Evolutionary conservation across 768 basidiomycete genomes (phyloP).

Genomic region (Cytidiella melzeri): DNA sequence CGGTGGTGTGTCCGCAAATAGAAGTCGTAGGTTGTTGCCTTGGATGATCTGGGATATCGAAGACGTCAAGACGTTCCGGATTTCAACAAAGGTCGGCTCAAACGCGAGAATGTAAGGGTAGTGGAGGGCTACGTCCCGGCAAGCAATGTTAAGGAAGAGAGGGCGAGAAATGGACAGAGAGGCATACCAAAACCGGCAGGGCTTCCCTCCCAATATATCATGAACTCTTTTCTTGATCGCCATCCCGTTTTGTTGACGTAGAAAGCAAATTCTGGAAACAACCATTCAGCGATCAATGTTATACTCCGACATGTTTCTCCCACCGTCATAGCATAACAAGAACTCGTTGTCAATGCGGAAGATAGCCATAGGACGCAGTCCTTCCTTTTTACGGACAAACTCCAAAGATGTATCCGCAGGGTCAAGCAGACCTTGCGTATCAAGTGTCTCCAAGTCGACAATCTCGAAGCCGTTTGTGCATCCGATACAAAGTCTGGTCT

Average conservation of each 20-base stretch:
- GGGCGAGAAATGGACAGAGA: neutral
- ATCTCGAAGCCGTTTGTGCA: constrained; percentile 98
- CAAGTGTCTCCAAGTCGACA: constrained; percentile 93
- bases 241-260: constrained; percentile 97
- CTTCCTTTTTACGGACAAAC: constrained; percentile 84
- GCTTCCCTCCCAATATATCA: constrained; percentile 94
- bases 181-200: constrained; percentile 90
- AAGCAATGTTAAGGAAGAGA: neutral
- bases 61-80: constrained; percentile 92
- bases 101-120: constrained; percentile 97
- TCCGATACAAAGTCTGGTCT: constrained; percentile 95
- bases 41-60: constrained; percentile 91
- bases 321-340: constrained; percentile 95
- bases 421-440: constrained; percentile 94
- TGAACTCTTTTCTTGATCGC: constrained; percentile 84
- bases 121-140: constrained; percentile 64
- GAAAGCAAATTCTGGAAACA: constrained; percentile 84
- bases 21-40: constrained; percentile 79
- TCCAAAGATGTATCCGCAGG: constrained; percentile 88
- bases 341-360: constrained; percentile 97
- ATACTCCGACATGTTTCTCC: too few species aligned
- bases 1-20: constrained; percentile 92
- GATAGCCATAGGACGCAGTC: constrained; percentile 87
- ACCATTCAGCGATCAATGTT: too few species aligned
- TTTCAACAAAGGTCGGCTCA: constrained; percentile 94